Conservation (phyloP, 2,329 filamentous ascomycete species). For the Esteya vermicola region DNA sequence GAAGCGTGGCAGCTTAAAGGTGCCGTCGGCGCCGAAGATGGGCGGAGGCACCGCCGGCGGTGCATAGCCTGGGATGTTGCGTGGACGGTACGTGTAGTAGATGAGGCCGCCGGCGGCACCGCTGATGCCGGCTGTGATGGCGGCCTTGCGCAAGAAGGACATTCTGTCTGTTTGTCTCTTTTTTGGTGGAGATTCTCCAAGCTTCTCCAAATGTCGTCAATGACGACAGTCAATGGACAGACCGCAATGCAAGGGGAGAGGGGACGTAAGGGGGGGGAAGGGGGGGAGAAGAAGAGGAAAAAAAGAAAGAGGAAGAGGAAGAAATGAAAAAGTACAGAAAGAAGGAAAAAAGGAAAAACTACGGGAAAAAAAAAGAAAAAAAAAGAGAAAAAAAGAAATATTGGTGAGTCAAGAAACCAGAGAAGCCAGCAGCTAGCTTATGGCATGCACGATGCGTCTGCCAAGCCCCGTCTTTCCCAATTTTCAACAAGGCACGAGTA, state of each 20-base stretch:
- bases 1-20: slow-evolving; percentile 52
- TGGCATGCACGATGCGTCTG: too few relatives aligned
- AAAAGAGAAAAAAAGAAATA: background rate
- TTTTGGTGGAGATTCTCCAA: too few relatives aligned
- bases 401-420: background rate
- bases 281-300: background rate
- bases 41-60: slow-evolving; percentile 56
- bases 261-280: too few relatives aligned
- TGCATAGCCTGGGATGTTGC: slow-evolving; percentile 57
- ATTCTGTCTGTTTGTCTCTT: too few relatives aligned
- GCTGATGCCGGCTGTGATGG: slow-evolving; percentile 26
- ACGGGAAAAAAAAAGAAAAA: background rate
- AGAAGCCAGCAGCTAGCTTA: background rate
- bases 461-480: too few relatives aligned
- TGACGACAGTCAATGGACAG: too few relatives aligned
- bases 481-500: too few relatives aligned
- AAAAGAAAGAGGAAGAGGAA: background rate
- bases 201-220: too few relatives aligned
- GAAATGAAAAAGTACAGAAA: background rate
- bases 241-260: too few relatives aligned
- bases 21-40: slow-evolving; percentile 52
- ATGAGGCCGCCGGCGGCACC: slow-evolving; percentile 29
- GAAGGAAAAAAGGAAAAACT: background rate
- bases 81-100: slow-evolving; percentile 47
- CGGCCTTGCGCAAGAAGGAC: slow-evolving; percentile 27